phyloP scores from a whole-genome alignment of 805 yeast genomes.

The Metschnikowia dekortorum region DNA sequence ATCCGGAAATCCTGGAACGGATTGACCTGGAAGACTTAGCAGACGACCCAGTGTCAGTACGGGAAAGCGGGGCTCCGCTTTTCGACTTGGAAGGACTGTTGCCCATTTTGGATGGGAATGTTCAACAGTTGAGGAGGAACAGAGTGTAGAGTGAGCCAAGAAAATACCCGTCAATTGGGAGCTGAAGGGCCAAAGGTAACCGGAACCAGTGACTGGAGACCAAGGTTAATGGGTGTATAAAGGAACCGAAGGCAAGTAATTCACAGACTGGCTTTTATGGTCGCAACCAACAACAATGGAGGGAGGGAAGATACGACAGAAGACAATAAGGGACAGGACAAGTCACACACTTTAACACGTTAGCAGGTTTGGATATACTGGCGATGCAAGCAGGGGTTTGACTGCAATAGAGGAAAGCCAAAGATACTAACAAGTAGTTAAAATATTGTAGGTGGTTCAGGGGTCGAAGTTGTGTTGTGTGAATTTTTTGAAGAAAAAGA shows the following conservation, averaged over 20 bases:
- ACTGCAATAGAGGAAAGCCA: background rate
- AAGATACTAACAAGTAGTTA: background rate
- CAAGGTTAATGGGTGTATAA: background rate
- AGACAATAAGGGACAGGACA: background rate
- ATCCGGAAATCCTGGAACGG: constrained; percentile 31
- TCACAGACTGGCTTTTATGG: background rate
- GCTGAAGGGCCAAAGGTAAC: background rate
- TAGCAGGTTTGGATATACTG: background rate
- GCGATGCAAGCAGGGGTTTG: background rate
- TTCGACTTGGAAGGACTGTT: constrained; percentile 46
- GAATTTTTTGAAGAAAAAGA: background rate
- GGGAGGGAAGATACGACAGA: background rate
- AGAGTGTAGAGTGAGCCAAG: background rate
- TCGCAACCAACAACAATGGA: background rate
- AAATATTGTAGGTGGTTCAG: background rate
- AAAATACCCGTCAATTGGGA: background rate
- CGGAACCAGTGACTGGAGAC: background rate
- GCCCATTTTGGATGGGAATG: constrained; percentile 36
- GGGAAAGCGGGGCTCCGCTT: constrained; percentile 42
- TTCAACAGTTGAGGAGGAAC: background rate
- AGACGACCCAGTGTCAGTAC: constrained; percentile 53
- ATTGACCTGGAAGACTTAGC: constrained; percentile 45
- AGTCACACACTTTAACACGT: background rate
- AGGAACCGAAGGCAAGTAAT: background rate
- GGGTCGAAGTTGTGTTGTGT: background rate